These are phyloP conservation scores for Aureobasidium namibiae DNA, from an alignment of 2,329 filamentous ascomycete species.

Conservation along the genomic window DNA sequence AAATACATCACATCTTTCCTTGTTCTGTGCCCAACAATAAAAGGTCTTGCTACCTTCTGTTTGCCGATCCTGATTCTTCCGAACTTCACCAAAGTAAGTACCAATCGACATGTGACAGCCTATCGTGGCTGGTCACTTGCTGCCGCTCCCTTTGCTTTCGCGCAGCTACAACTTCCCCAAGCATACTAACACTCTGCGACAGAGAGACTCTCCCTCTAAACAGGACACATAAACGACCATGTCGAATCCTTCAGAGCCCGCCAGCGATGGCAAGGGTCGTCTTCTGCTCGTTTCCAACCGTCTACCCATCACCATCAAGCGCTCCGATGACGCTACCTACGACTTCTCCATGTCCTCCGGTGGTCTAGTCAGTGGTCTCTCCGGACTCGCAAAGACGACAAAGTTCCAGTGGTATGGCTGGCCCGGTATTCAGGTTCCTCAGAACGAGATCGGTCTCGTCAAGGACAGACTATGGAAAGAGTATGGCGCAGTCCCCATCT, in stretches of 20 bases:
- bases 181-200: not conserved
- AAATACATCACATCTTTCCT: constrained; percentile 7
- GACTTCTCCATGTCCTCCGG: constrained; percentile 95
- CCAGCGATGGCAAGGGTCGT: constrained; percentile 33
- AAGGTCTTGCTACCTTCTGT: not conserved
- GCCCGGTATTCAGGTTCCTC: constrained; percentile 87
- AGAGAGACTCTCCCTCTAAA: not conserved
- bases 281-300: constrained; percentile 89
- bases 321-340: constrained; percentile 83
- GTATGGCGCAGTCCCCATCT: constrained; percentile 83
- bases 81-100: not conserved
- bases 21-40: constrained; percentile 3
- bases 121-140: not conserved
- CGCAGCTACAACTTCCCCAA: not conserved
- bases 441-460: constrained; percentile 67
- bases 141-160: not conserved
- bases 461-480: constrained; percentile 74
- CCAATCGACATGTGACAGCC: not conserved
- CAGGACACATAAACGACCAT: not conserved
- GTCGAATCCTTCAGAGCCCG: not conserved
- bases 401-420: constrained; percentile 98
- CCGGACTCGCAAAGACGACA: constrained; percentile 82
- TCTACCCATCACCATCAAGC: constrained; percentile 92
- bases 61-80: not conserved
- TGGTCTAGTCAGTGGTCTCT: constrained; percentile 86